Evolutionary conservation across 129 eudicot species (phyloP).

Genomic region (carrot (Daucus carota)): DNA sequence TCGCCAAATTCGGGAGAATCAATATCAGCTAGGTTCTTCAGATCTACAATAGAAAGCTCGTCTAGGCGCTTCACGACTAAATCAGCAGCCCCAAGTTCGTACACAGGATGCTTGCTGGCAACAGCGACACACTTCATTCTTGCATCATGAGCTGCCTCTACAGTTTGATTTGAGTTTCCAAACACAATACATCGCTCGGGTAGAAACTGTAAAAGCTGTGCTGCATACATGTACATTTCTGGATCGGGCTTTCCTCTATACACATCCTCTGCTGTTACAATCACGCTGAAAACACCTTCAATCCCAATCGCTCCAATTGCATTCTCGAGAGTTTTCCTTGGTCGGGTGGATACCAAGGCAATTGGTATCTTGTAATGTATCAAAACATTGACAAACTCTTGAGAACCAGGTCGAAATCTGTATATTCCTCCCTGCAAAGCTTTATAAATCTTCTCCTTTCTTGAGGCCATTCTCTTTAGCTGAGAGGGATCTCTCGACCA

Average conservation of each 20-base stretch:
- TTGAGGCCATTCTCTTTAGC: slow-evolving; percentile 49
- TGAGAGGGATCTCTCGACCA: slow-evolving; percentile 85
- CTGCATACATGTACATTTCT: slow-evolving; percentile 86
- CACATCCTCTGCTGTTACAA: slow-evolving; percentile 89
- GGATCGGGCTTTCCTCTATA: slow-evolving; percentile 96
- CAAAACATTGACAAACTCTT: slow-evolving; percentile 52
- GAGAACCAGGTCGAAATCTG: slow-evolving; percentile 69
- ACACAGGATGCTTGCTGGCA: slow-evolving; percentile 83
- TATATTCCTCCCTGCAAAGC: slow-evolving; percentile 64
- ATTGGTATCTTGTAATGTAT: slow-evolving; percentile 75
- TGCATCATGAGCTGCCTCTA: slow-evolving; percentile 97
- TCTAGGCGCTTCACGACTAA: slow-evolving; percentile 68
- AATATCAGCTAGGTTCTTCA: slow-evolving; percentile 78
- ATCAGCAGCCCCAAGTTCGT: slow-evolving; percentile 95
- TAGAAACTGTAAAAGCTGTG: slow-evolving; percentile 57
- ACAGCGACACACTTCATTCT: slow-evolving; percentile 92
- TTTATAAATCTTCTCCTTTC: slow-evolving; percentile 78
- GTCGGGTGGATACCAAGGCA: slow-evolving; percentile 89
- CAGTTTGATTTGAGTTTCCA: slow-evolving; percentile 85
- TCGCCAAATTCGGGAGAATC: slow-evolving; percentile 59
- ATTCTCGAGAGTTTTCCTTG: slow-evolving; percentile 56
- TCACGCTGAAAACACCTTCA: slow-evolving; percentile 59
- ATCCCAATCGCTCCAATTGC: slow-evolving; percentile 65
- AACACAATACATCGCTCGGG: slow-evolving; percentile 94
- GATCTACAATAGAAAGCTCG: slow-evolving; percentile 75